Base-by-base conservation (phyloP, 2,329 filamentous ascomycete species). In the Penicillium sp. region DNA sequence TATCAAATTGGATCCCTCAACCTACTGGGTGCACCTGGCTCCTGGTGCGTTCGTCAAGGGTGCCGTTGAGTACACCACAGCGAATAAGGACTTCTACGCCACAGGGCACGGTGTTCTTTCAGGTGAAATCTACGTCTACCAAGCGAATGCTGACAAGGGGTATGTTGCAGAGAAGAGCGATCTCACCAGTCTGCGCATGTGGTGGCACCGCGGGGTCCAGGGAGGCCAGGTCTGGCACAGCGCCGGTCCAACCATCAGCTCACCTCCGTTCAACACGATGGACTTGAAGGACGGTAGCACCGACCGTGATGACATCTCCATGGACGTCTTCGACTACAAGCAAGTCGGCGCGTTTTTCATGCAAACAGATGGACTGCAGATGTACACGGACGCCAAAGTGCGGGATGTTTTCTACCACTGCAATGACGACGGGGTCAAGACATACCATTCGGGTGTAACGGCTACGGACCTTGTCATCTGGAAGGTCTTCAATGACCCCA, bases 1-100 rank as follows among this genome's bases (percentile, higher is more conserved):
- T 47, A 56, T 56, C 53, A 56, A 56, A 26, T 29, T 56, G 19
- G 53, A 56, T 47, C 38, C 53, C 41, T 9, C 53, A n/a, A 48
- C 46, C 5, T 48, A 48, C 21, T 48, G 46, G 46, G 46, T 48
- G 19, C 46, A 48, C 19, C 23, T 48, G 46, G 46, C 46, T 21
- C 46, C 46, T 3, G 46, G 46, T 5, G 46, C 46, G 6, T 48
- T 48, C 26, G 46, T 48, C n/a, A 48, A 48, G 46, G 46, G 46
- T 19, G 46, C 46, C 1, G 46, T 48, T 23, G 46, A 48, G 46
- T 48, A 48, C 46, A 48, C 46, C 5, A 48, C 46, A 1, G n/a
- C 6, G 11, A 48, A 48, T 19, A 48, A 48, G 46, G 46, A 48
- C 46, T 48, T 48, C n/a, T 48, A 48, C 46, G 46, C 46, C 3